Evolutionary conservation across 306 rosid genomes (phyloP).

Genomic region (Erythrophleum fordii): DNA sequence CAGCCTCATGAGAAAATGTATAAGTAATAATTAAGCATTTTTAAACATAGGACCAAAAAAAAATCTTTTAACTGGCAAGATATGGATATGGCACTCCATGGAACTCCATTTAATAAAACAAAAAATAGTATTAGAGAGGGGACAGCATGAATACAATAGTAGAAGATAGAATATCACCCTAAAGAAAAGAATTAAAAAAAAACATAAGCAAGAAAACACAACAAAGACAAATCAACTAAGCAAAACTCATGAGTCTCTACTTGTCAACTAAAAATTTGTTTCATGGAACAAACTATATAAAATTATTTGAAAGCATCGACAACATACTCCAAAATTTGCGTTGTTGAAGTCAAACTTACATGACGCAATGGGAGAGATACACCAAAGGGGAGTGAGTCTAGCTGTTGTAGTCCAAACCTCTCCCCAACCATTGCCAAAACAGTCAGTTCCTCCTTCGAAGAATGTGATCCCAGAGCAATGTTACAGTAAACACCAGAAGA

Average conservation of each 20-base stretch:
- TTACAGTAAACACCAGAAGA: slow-evolving; percentile 84
- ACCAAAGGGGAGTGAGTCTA: slow-evolving; percentile 92
- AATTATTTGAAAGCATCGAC: slow-evolving; percentile 25
- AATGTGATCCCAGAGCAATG: slow-evolving; percentile 73
- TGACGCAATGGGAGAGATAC: slow-evolving; percentile 92
- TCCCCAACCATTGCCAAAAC: slow-evolving; percentile 98
- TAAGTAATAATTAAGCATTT: no score
- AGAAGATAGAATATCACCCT: no score
- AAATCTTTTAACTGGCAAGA: no score
- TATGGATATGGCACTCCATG: no score
- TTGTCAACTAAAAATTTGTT: not conserved
- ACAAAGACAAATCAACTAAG: not conserved
- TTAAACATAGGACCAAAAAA: no score
- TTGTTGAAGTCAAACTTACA: slow-evolving; percentile 56
- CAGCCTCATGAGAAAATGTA: slow-evolving; percentile 17
- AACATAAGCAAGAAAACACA: no score
- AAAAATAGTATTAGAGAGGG: no score
- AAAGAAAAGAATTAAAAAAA: no score
- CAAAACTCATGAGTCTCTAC: not conserved
- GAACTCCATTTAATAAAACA: not conserved
- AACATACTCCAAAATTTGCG: slow-evolving; percentile 11
- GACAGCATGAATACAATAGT: no score
- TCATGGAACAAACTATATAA: slow-evolving; percentile 17
- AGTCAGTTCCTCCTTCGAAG: slow-evolving; percentile 82
- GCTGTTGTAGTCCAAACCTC: slow-evolving; percentile 92